Percentiles rank a stretch among this genome's conserved stretches.
Evolutionary conservation across 116 monocot species (phyloP).

Genomic region (Papilionanthe hybrid): DNA sequence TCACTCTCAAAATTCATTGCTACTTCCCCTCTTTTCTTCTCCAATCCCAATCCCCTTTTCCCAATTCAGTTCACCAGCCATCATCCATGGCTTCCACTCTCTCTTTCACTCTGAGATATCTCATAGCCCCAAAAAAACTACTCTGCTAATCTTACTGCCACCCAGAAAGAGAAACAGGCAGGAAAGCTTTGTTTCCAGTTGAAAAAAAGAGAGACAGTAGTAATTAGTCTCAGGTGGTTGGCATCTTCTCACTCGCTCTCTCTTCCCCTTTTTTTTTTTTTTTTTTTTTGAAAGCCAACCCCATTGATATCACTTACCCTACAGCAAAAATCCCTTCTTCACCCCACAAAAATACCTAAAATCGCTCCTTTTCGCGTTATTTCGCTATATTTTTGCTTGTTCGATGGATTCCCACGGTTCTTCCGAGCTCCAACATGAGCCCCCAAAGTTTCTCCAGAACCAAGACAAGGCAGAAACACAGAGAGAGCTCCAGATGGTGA

Average conservation of each 20-base stretch:
- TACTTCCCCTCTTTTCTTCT: conserved; percentile 8
- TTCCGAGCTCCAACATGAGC: conserved; percentile 15
- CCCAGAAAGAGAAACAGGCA: neutral
- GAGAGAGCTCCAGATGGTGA: conserved; percentile 14
- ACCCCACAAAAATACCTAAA: neutral
- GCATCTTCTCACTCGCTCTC: neutral
- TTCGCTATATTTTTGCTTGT: neutral
- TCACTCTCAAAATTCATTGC: neutral
- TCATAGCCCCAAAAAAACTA: neutral
- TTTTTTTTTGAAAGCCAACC: neutral
- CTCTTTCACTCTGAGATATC: conserved; percentile 1
- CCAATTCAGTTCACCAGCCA: conserved; percentile 4
- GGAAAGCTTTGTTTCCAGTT: neutral
- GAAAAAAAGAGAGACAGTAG: neutral
- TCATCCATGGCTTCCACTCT: conserved; percentile 11
- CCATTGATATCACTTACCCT: neutral
- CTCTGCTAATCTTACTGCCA: neutral
- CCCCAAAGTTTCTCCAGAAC: conserved; percentile 19
- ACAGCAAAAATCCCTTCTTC: neutral
- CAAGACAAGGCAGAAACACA: conserved; percentile 24
- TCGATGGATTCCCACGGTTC: conserved; percentile 31
- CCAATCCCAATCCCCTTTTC: neutral
- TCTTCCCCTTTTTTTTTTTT: neutral
- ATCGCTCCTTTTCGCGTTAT: neutral
- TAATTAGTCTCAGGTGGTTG: neutral